phyloP scores from a whole-genome alignment of 208 protist genomes.

The Trypanosoma melophagium region DNA sequence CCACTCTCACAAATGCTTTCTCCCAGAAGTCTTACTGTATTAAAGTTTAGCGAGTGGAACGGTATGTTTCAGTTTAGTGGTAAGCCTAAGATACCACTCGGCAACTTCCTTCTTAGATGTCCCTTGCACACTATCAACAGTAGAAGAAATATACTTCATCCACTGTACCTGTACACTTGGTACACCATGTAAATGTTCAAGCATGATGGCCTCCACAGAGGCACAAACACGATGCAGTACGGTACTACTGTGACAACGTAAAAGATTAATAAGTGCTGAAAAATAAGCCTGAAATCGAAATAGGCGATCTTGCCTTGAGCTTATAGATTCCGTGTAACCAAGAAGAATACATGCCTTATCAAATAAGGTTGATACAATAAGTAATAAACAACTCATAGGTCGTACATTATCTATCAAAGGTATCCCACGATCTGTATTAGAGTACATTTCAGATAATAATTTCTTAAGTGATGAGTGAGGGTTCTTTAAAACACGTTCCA shows the following conservation, averaged over 20 bases:
- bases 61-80: constrained; percentile 26
- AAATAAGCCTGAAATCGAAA: constrained; percentile 77
- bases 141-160: constrained; percentile 62
- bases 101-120: constrained; percentile 64
- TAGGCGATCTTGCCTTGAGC: constrained; percentile 27
- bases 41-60: constrained; percentile 19
- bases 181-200: constrained; percentile 69
- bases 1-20: neutral
- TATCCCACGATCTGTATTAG: neutral
- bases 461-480: constrained; percentile 22
- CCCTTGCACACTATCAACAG: constrained; percentile 57
- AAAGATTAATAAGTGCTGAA: constrained; percentile 68
- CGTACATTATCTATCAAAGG: constrained; percentile 42
- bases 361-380: constrained; percentile 77
- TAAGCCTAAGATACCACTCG: constrained; percentile 78
- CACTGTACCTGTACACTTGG: constrained; percentile 52
- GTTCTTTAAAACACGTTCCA: constrained; percentile 40
- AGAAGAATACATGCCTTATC: constrained; percentile 72
- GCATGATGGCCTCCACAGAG: constrained; percentile 74
- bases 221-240: constrained; percentile 81
- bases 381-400: constrained; percentile 61
- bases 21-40: neutral
- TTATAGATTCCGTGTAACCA: constrained; percentile 26
- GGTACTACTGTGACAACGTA: constrained; percentile 60
- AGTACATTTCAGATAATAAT: constrained; percentile 13